Conservation (phyloP, 371 early-diverging fungal species). For the Mortierella sp. region DNA sequence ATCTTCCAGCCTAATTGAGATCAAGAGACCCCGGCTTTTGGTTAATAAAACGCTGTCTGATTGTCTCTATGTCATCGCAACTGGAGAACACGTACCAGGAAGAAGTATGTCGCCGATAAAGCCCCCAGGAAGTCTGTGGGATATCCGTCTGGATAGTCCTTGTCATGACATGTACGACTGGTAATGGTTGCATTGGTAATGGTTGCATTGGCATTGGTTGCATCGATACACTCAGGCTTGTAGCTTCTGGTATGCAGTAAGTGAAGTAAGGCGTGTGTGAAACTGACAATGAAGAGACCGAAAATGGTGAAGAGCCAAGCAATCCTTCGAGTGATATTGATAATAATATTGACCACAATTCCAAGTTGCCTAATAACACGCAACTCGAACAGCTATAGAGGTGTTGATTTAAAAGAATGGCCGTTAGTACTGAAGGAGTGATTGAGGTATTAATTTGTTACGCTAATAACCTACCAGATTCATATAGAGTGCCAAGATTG, state of each 20-base stretch:
- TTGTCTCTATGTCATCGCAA: not conserved
- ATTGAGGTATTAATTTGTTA: not conserved
- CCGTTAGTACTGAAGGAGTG: too few relatives aligned
- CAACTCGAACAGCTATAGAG: conserved; percentile 45
- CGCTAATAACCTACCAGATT: conserved; percentile 28
- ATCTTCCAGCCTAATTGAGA: conserved; percentile 44
- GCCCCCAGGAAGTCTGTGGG: conserved; percentile 11
- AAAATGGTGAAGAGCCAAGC: conserved; percentile 47
- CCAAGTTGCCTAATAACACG: conserved; percentile 46
- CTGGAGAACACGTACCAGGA: conserved; percentile 24
- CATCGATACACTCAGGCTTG: too few relatives aligned
- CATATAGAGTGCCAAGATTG: conserved; percentile 37
- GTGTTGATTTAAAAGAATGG: too few relatives aligned
- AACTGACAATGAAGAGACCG: conserved; percentile 35
- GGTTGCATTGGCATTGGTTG: not conserved
- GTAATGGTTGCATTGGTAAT: not conserved
- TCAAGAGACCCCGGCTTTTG: not conserved
- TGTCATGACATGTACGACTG: not conserved
- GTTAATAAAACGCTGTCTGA: too few relatives aligned
- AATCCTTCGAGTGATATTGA: conserved; percentile 39
- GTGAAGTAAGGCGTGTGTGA: conserved; percentile 51
- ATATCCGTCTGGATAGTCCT: conserved; percentile 8
- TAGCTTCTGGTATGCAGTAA: conserved; percentile 29
- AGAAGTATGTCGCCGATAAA: conserved; percentile 34
- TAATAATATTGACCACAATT: conserved; percentile 52